Evolutionary conservation across 1,284 basidiomycete genomes (phyloP).

Genomic region (Ceratobasidium theobromae): DNA sequence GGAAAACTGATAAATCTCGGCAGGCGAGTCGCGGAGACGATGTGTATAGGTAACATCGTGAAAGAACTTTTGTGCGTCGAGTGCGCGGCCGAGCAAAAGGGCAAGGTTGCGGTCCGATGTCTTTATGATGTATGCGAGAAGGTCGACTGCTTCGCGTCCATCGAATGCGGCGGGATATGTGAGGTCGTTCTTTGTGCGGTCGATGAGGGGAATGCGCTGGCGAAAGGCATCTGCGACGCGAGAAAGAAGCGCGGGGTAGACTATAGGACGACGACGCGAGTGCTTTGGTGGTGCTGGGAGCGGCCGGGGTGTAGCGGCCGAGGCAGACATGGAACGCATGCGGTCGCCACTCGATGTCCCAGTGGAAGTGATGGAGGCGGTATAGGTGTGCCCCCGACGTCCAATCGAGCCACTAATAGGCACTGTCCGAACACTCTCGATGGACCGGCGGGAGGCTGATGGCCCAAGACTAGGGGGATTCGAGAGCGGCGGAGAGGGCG

Average conservation of each 20-base stretch:
- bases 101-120: constrained; percentile 97
- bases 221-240: constrained; percentile 93
- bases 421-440: constrained; percentile 56
- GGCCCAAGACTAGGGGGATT: constrained; percentile 46
- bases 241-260: constrained; percentile 94
- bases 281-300: constrained; percentile 45
- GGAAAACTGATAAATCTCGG: constrained; percentile 90
- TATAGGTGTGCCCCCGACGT: constrained; percentile 19
- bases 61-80: constrained; percentile 99
- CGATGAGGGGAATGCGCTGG: constrained; percentile 72
- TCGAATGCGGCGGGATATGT: constrained; percentile 97
- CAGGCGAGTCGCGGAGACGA: constrained; percentile 83
- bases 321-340: constrained; percentile 70
- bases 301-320: constrained; percentile 43
- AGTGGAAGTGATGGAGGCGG: constrained; percentile 31
- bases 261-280: constrained; percentile 62
- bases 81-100: constrained; percentile 86
- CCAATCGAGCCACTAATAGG: constrained; percentile 41
- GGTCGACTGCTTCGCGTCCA: constrained; percentile 94
- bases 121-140: constrained; percentile 96
- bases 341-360: constrained; percentile 63
- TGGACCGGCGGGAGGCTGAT: constrained; percentile 50
- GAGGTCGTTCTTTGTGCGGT: constrained; percentile 90
- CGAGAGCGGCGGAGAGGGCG: constrained; percentile 57
- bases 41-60: constrained; percentile 99